Conservation (phyloP, 257 asterid species). For the Leptodermis oblonga region DNA sequence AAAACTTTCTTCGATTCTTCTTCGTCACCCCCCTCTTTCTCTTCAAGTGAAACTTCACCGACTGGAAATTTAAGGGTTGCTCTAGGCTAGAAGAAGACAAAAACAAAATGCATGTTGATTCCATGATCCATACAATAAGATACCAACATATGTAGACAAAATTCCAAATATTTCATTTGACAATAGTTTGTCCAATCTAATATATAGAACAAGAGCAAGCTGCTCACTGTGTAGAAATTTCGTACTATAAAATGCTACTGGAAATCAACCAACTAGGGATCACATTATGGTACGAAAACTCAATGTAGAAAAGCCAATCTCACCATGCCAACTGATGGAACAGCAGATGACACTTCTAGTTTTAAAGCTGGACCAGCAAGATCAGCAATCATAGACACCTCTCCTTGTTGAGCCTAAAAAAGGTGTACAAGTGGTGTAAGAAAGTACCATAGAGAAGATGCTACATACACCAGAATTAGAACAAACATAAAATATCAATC, state of each 20-base stretch:
- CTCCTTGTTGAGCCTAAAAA: conserved; percentile 75
- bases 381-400: conserved; percentile 75
- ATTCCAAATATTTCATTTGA: neutral
- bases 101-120: neutral
- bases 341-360: conserved; percentile 60
- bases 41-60: conserved; percentile 79
- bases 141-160: neutral
- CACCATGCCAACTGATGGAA: conserved; percentile 76
- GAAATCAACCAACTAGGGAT: neutral
- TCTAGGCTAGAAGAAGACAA: conserved; percentile 57
- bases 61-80: conserved; percentile 74
- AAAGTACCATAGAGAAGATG: no score
- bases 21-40: conserved; percentile 69
- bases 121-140: neutral
- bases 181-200: neutral
- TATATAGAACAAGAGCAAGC: conserved; percentile 1
- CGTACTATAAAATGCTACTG: neutral
- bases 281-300: neutral
- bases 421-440: conserved; percentile 14
- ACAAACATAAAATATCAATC: no score
- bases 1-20: conserved; percentile 48
- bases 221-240: neutral
- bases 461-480: neutral
- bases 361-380: conserved; percentile 70
- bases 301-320: conserved; percentile 17